Evolutionary conservation across 2,329 filamentous ascomycete genomes (phyloP).

Genomic region (Tolypocladium cylindrosporum): DNA sequence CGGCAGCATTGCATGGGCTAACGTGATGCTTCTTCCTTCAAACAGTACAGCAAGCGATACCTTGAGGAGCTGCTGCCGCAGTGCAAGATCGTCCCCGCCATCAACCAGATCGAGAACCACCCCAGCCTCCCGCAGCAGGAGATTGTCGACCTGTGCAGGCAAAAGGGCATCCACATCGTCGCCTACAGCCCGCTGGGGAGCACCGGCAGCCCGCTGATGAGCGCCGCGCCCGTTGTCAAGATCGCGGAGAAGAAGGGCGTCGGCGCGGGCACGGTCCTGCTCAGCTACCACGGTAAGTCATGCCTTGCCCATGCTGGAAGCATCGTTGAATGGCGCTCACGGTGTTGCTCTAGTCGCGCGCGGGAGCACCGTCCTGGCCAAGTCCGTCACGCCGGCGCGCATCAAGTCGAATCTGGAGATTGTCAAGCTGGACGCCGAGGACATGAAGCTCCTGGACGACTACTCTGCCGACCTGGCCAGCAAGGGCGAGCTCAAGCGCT

Average conservation of each 20-base stretch:
- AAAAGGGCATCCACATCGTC: conserved; percentile 60
- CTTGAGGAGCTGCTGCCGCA: conserved; percentile 43
- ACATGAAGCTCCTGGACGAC: conserved; percentile 47
- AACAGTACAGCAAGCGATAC: conserved; percentile 44
- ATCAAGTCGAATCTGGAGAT: conserved; percentile 63
- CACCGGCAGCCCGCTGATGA: conserved; percentile 54
- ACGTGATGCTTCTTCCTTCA: neutral
- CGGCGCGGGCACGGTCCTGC: conserved; percentile 50
- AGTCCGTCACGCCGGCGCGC: conserved; percentile 57
- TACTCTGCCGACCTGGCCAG: conserved; percentile 41
- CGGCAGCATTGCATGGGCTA: neutral
- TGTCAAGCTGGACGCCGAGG: conserved; percentile 53
- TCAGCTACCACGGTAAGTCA: conserved; percentile 61
- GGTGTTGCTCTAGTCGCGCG: conserved; percentile 42
- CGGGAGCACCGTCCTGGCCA: conserved; percentile 61
- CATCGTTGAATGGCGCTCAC: neutral
- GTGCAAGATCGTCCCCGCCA: conserved; percentile 47
- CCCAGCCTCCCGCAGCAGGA: conserved; percentile 62
- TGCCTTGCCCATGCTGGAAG: neutral
- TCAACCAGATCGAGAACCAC: conserved; percentile 69
- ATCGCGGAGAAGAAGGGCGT: conserved; percentile 54
- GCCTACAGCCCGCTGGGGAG: conserved; percentile 61
- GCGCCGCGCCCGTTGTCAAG: conserved; percentile 51
- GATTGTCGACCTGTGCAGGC: conserved; percentile 57
- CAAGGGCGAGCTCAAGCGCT: conserved; percentile 46